These are phyloP conservation scores for Crithidia expoeki DNA, from an alignment of 208 protist genomes.

Conservation along the genomic window DNA sequence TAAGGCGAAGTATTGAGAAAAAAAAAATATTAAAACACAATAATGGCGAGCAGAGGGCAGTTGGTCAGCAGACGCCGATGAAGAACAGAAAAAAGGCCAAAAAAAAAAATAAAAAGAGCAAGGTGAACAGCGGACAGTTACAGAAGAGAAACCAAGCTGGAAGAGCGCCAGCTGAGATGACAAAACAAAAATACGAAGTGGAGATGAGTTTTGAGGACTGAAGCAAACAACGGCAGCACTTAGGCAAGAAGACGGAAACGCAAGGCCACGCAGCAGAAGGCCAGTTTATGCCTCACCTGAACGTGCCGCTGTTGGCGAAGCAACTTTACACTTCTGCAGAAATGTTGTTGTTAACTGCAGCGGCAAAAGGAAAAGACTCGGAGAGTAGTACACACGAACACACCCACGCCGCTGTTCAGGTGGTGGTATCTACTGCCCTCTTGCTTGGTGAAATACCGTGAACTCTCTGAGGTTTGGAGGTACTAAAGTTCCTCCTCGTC, in stretches of 20 bases:
- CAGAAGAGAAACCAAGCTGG: conserved; percentile 9
- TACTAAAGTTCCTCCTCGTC: background rate
- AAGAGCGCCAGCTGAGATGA: background rate
- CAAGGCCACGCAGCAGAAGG: background rate
- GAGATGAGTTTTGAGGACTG: background rate
- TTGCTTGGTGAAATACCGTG: background rate
- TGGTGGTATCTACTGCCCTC: background rate
- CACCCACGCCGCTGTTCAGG: background rate
- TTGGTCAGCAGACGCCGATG: too few species aligned
- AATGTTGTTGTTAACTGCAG: background rate
- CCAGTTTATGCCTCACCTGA: conserved; percentile 6
- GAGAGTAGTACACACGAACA: background rate
- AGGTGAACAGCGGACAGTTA: background rate
- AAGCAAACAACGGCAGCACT: background rate
- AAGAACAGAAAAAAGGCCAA: conserved; percentile 5
- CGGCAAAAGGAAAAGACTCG: background rate
- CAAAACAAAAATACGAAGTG: background rate
- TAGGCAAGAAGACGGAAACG: background rate
- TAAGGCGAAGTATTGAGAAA: conserved; percentile 1
- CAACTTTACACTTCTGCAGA: background rate
- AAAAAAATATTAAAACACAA: background rate
- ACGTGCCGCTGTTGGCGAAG: background rate
- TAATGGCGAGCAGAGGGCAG: too few species aligned
- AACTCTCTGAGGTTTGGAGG: background rate
- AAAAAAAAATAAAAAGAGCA: conserved; percentile 11